phyloP scores from a whole-genome alignment of 345 rosid genomes.

The Reutealis trisperma region DNA sequence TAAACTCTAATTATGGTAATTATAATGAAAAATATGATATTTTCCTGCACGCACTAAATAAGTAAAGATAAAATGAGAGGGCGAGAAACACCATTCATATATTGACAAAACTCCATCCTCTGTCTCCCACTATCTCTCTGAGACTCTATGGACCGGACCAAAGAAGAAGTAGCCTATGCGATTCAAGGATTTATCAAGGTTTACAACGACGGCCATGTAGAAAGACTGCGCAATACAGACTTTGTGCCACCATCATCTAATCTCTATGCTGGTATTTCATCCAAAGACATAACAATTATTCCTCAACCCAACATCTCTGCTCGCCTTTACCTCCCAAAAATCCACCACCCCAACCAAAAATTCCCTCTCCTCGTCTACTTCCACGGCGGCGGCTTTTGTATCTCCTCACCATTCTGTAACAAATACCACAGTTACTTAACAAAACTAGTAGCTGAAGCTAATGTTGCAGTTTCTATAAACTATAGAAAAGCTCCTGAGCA shows the following conservation, averaged over 20 bases:
- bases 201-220: slow-evolving; percentile 42
- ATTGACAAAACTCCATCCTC: not conserved
- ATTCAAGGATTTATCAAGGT: slow-evolving; percentile 15
- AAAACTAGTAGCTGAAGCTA: slow-evolving; percentile 38
- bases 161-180: slow-evolving; percentile 12
- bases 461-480: slow-evolving; percentile 41
- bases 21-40: too few species aligned
- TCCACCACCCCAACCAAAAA: slow-evolving; percentile 22
- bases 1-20: too few species aligned
- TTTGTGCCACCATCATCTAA: slow-evolving; percentile 41
- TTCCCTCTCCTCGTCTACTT: slow-evolving; percentile 55
- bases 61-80: not conserved
- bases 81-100: not conserved
- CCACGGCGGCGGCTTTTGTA: slow-evolving; percentile 56
- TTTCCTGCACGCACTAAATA: not conserved
- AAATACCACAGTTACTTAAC: slow-evolving; percentile 34
- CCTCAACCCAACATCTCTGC: slow-evolving; percentile 39
- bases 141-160: not conserved
- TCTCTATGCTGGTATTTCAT: slow-evolving; percentile 34
- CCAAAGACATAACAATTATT: slow-evolving; percentile 40
- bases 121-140: not conserved
- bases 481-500: slow-evolving; percentile 53
- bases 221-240: slow-evolving; percentile 43
- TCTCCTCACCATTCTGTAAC: slow-evolving; percentile 41
- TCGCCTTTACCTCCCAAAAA: slow-evolving; percentile 49